phyloP scores from a whole-genome alignment of 2,329 filamentous ascomycete species.

The Exophiala oligosperma region DNA sequence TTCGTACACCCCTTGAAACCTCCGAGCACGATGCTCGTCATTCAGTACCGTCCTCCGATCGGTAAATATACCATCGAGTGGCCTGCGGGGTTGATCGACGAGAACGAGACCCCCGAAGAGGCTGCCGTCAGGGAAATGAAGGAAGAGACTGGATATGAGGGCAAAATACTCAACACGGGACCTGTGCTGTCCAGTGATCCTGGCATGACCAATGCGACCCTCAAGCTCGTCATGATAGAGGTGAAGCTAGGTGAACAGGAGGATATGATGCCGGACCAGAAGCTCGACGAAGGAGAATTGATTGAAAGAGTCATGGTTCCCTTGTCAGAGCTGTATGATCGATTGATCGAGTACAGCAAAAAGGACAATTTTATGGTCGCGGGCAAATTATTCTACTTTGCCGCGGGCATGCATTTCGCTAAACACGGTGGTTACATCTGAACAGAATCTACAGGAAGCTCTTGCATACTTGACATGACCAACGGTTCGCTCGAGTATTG shows the following conservation, averaged over 20 bases:
- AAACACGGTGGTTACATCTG: constrained; percentile 16
- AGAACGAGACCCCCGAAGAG: constrained; percentile 55
- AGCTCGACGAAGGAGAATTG: constrained; percentile 61
- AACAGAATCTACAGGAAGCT: neutral
- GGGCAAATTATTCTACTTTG: constrained; percentile 23
- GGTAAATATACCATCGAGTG: constrained; percentile 60
- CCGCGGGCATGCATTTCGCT: constrained; percentile 23
- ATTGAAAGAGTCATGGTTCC: constrained; percentile 62
- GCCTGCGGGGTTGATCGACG: constrained; percentile 62
- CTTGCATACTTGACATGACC: too few species aligned
- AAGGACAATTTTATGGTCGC: constrained; percentile 23
- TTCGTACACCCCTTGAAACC: constrained; percentile 48
- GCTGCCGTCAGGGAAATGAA: constrained; percentile 59
- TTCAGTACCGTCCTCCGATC: constrained; percentile 61
- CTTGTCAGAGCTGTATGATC: constrained; percentile 56
- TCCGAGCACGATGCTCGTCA: constrained; percentile 49
- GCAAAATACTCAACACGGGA: constrained; percentile 54
- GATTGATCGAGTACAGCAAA: constrained; percentile 36
- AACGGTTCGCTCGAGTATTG: too few species aligned
- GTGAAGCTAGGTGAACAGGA: constrained; percentile 52
- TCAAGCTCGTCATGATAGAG: constrained; percentile 62
- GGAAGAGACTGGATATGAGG: constrained; percentile 64
- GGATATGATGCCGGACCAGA: constrained; percentile 55
- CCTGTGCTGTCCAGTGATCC: constrained; percentile 68
- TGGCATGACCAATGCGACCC: constrained; percentile 61